These are phyloP conservation scores for Oidium heveae DNA, from an alignment of 2,329 filamentous ascomycete species.

Conservation along the genomic window DNA sequence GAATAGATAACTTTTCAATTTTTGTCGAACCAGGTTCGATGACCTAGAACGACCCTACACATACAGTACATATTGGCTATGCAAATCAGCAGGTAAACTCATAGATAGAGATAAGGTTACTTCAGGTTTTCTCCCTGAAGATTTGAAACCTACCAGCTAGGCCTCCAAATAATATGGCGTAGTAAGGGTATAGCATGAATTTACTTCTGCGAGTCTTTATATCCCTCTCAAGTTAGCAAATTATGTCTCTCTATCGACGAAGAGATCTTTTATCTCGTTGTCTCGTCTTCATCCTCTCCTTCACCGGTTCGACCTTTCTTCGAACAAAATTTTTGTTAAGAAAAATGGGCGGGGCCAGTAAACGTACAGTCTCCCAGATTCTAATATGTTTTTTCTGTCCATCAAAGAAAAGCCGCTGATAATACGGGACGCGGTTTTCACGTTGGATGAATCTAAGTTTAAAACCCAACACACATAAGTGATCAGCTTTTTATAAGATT, in stretches of 20 bases:
- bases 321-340: no score
- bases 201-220: conserved; percentile 36
- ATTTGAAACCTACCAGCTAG: conserved; percentile 27
- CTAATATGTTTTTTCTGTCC: conserved; percentile 44
- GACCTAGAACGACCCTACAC: conserved; percentile 44
- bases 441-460: conserved; percentile 31
- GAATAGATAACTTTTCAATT: no score
- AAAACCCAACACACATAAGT: neutral
- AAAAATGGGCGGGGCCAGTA: neutral
- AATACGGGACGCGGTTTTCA: conserved; percentile 49
- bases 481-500: neutral
- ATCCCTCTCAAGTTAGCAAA: no score
- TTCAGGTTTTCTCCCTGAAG: no score
- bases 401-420: conserved; percentile 52
- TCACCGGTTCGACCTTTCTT: no score
- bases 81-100: neutral
- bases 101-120: no score
- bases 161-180: conserved; percentile 34
- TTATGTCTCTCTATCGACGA: no score
- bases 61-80: conserved; percentile 39
- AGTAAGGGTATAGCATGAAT: conserved; percentile 42
- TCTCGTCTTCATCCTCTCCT: no score
- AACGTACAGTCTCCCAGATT: conserved; percentile 54
- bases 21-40: conserved; percentile 48
- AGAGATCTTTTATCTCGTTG: conserved; percentile 1